Evolutionary conservation across 768 basidiomycete species (phyloP), one percentile per base, ranked within the genome.

Genomic region (Nidularia sp.): DNA sequence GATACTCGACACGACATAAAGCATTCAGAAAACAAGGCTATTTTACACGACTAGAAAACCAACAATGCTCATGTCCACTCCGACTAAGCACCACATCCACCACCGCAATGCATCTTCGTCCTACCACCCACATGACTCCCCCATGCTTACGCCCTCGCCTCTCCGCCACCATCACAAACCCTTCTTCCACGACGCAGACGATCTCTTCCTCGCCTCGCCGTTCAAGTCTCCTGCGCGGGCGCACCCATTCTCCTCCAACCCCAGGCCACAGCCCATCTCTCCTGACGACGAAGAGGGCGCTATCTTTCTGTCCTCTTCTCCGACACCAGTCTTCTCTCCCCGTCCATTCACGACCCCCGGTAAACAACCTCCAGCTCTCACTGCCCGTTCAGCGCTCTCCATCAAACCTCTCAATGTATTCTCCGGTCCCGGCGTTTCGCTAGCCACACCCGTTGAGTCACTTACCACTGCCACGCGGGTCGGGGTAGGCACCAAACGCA

Each of bases 131-230:
- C 78, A 72, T 58, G 78, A 79, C 59, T 77, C 80, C 33, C 79
- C 83, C 44, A 80, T 85, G 79, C 73, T 81, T 46, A 81, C 84
- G 1, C 83, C 86, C 18, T 87, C 86, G 4, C 84, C 84, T 8
- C 74, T 83, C 54, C 72, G 79, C 49, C 73, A 74, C 55, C 70
- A 69, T 8, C 67, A 69, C 12, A 62, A 59, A 53, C 51, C 54
- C 51, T 57, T 66, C 48, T 55, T 59, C 34, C 48, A 66, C 39
- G 75, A 78, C 57, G 56, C 65, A 49, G 79, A 83, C 57, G 79
- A 83, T 59, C 65, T 77, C 53, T 82, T 82, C 61, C 69, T 78
- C 6, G 75, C 78, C 51, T 82, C 80, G 34, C 78, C 81, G 6
- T 80, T 71, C 68, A 73, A 64, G 53, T 73, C 76, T 36, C 69